Percentiles rank a stretch among this genome's conserved stretches.
phyloP scores from a whole-genome alignment of 192 early-diverging fungal species.

The Bifiguratus adelaidae region DNA sequence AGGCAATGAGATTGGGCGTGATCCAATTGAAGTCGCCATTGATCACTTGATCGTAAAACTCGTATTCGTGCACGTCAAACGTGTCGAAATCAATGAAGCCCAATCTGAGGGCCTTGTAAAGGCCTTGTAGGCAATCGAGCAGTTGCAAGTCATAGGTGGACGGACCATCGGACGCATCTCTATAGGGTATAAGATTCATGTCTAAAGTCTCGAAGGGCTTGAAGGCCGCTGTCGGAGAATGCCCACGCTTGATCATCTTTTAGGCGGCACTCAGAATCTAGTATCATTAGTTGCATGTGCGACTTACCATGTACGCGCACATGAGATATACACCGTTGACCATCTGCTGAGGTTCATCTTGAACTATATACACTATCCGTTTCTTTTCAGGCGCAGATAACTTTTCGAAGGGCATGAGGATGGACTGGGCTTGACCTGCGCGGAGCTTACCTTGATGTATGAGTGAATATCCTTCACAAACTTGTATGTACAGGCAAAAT shows the following conservation, averaged over 20 bases:
- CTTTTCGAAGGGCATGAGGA: constrained; percentile 16
- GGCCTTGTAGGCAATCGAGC: constrained; percentile 52
- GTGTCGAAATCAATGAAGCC: constrained; percentile 48
- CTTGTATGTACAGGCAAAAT: constrained; percentile 49
- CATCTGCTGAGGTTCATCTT: constrained; percentile 41
- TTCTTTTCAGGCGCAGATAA: constrained; percentile 32
- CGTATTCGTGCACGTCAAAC: constrained; percentile 58
- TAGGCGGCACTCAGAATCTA: neutral
- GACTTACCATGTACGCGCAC: constrained; percentile 52
- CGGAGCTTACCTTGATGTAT: constrained; percentile 39
- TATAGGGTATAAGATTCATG: constrained; percentile 48
- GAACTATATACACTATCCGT: constrained; percentile 41
- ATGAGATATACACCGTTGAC: constrained; percentile 62
- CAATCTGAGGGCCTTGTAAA: constrained; percentile 40
- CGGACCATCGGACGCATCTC: constrained; percentile 61
- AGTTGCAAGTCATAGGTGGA: constrained; percentile 56
- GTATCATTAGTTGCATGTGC: neutral
- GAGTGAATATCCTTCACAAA: constrained; percentile 50
- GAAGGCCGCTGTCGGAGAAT: constrained; percentile 53
- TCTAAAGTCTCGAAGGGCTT: constrained; percentile 30
- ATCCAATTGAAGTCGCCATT: constrained; percentile 73
- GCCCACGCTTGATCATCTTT: constrained; percentile 44
- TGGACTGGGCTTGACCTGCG: neutral
- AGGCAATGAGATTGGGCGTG: constrained; percentile 57
- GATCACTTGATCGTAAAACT: constrained; percentile 56